Percentiles rank a stretch among this genome's conserved stretches.
Conservation (phyloP, 1,284 basidiomycete species). For the Lentinus polychrous region DNA sequence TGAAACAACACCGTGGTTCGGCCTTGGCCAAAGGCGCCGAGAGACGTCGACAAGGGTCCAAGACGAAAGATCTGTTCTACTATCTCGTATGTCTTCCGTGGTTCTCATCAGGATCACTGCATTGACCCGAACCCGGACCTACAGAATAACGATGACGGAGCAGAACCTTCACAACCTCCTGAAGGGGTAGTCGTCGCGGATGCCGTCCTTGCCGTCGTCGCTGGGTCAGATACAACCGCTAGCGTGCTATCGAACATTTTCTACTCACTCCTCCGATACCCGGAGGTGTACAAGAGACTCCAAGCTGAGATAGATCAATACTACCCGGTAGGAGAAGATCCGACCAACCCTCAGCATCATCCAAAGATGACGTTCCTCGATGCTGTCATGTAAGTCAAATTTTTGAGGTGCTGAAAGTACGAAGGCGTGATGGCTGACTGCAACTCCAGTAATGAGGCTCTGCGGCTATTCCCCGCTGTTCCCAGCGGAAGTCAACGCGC, state of each 20-base stretch:
- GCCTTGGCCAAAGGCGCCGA: conserved; percentile 13
- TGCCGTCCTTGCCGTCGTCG: conserved; percentile 19
- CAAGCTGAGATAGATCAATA: conserved; percentile 23
- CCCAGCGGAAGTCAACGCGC: conserved; percentile 45
- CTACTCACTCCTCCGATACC: conserved; percentile 17
- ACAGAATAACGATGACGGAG: conserved; percentile 17
- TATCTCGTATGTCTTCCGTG: conserved; percentile 12
- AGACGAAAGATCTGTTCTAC: conserved; percentile 17
- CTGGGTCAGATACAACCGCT: conserved; percentile 28
- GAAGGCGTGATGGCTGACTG: conserved; percentile 10
- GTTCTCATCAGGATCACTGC: not conserved
- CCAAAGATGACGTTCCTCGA: conserved; percentile 23
- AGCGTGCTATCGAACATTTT: conserved; percentile 16
- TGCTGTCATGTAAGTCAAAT: conserved; percentile 23
- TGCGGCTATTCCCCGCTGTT: conserved; percentile 49
- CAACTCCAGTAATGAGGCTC: conserved; percentile 45
- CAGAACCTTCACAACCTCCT: conserved; percentile 13
- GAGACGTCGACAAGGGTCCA: conserved; percentile 13
- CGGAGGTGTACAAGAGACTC: conserved; percentile 15
- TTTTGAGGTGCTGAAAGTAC: conserved; percentile 11
- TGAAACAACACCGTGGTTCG: conserved; percentile 16
- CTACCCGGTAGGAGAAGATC: conserved; percentile 21
- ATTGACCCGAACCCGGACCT: not conserved
- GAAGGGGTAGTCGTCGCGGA: conserved; percentile 15
- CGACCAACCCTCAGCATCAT: conserved; percentile 16